A percentile compares a stretch with the other conserved stretches of the same genome.
Evolutionary conservation across 495 filamentous ascomycete genomes (phyloP).

Genomic region (Thermochaetoides thermophila): DNA sequence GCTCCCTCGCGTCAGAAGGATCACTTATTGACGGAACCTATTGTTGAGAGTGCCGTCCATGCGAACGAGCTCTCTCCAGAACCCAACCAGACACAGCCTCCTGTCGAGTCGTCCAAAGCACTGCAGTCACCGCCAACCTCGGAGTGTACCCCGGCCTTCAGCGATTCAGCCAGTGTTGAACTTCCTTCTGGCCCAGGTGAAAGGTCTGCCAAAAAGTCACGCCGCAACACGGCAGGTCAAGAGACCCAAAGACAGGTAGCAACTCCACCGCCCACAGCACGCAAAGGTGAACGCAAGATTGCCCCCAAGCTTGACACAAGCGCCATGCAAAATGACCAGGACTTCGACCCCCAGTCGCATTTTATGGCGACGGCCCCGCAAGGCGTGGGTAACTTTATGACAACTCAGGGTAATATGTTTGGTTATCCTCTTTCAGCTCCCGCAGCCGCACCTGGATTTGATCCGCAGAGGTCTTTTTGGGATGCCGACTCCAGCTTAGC

Average conservation of each 20-base stretch:
- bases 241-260: constrained; percentile 29
- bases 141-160: constrained; percentile 6
- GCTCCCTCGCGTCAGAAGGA: constrained; percentile 22
- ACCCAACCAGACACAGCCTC: constrained; percentile 35
- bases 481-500: constrained; percentile 43
- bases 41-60: constrained; percentile 35
- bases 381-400: constrained; percentile 24
- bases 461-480: constrained; percentile 59
- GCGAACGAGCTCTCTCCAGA: constrained; percentile 43
- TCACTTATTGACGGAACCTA: constrained; percentile 23
- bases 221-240: constrained; percentile 21
- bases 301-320: constrained; percentile 32
- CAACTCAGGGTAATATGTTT: constrained; percentile 36
- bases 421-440: constrained; percentile 57
- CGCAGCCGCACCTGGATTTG: constrained; percentile 50
- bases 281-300: constrained; percentile 36
- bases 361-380: constrained; percentile 24
- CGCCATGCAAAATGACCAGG: constrained; percentile 40
- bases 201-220: constrained; percentile 24
- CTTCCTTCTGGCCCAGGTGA: too few relatives aligned
- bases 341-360: constrained; percentile 26
- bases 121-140: constrained; percentile 39
- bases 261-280: constrained; percentile 37
- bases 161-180: constrained; percentile 10
- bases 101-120: constrained; percentile 42